These are phyloP conservation scores for Cyberlindnera lachancei DNA, from an alignment of 805 yeast species.

Conservation along the genomic window DNA sequence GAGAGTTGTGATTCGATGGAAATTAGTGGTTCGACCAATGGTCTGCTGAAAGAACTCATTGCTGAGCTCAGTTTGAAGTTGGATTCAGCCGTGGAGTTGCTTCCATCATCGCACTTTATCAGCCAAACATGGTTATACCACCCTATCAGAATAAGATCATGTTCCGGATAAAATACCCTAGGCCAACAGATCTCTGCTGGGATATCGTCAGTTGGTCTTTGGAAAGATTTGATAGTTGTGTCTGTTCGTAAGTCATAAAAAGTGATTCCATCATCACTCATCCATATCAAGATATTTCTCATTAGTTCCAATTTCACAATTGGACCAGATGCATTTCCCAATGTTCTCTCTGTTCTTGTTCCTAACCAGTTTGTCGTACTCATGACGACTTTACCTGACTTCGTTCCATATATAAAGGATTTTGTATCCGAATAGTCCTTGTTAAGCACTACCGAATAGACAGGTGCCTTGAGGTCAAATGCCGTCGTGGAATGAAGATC, in stretches of 20 bases:
- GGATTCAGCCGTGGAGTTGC: conserved; percentile 1
- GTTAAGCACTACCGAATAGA: conserved; percentile 80
- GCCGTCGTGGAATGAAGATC: conserved; percentile 30
- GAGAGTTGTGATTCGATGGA: conserved; percentile 33
- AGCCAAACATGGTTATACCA: conserved; percentile 82
- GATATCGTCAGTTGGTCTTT: conserved; percentile 43
- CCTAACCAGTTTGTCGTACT: conserved; percentile 87
- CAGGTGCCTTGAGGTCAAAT: conserved; percentile 79
- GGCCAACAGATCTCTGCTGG: conserved; percentile 85
- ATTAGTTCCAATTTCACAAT: conserved; percentile 59
- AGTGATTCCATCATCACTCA: conserved; percentile 74
- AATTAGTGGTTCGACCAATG: conserved; percentile 30
- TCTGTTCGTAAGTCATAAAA: conserved; percentile 52
- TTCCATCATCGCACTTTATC: conserved; percentile 36
- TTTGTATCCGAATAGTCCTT: conserved; percentile 54
- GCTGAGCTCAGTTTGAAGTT: conserved; percentile 29
- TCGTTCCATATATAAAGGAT: conserved; percentile 82
- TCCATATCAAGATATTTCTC: conserved; percentile 70
- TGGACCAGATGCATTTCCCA: conserved; percentile 54
- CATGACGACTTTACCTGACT: conserved; percentile 70
- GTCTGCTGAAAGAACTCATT: conserved; percentile 42
- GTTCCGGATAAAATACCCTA: conserved; percentile 55
- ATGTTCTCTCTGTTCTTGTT: conserved; percentile 56
- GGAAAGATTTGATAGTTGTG: conserved; percentile 41
- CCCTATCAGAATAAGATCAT: conserved; percentile 62